Base-by-base conservation (phyloP, 345 rosid species). In the Eutrema yunnanense region DNA sequence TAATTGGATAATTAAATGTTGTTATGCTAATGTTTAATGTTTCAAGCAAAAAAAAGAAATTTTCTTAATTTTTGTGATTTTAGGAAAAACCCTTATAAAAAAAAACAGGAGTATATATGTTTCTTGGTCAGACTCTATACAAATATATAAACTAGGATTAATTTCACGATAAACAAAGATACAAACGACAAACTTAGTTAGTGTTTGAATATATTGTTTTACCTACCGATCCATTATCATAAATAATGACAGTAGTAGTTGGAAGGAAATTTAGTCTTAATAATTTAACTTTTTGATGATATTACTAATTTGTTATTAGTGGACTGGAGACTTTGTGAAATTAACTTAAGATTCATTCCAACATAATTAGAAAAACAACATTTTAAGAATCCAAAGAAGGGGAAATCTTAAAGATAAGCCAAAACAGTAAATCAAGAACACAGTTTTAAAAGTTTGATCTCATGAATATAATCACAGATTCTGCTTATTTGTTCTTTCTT, bases 381-480 rank as follows among this genome's bases (percentile, higher is more conserved):
- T 2, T 40, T 53, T 12, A 52, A 29, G 9, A 29, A 52, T 52
- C 4, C 22, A n/a, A 30, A 6, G 2, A 22, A 22, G 26, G 26
- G 26, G 26, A 12, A 6, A 4, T 32, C 5, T 14, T 27, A 29
- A 26, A 47, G 59, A 48, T 6, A 5, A 58, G 40, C 42, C 62
- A 51, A 51, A 44, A 42, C 7, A 67, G 16, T 42, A 51, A 52
- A 61, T 12, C 37, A 54, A 62, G 47, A 62, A 76, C 71, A 55
- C 13, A 44, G 19, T 51, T 69, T 14, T 10, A 9, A 16, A 51
- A 22, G 72, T 65, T 73, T 66, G 53, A 77, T 71, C 56, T 41
- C 67, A 77, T 77, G 80, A 65, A 65, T 6, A 70, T 55, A 64
- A 54, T 65, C 72, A 76, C 67, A 71, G 49, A 58, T 57, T 71